These are phyloP conservation scores for Turritis glabra DNA, from an alignment of 345 rosid genomes.

Conservation along the genomic window DNA sequence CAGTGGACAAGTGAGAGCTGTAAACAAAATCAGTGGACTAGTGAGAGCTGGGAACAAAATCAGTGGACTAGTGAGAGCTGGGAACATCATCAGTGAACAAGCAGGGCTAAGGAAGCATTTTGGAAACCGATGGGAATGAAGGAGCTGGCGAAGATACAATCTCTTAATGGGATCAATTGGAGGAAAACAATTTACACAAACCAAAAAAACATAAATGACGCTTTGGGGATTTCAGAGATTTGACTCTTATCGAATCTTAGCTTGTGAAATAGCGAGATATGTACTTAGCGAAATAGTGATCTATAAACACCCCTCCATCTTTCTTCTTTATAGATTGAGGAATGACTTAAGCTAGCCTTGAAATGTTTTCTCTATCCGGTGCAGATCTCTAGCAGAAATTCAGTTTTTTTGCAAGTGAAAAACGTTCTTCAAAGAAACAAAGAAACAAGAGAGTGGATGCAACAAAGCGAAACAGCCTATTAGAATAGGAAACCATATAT, in stretches of 20 bases:
- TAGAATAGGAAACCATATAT: no score
- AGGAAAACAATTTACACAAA: background rate
- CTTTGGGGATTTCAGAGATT: background rate
- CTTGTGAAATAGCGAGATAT: background rate
- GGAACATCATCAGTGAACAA: background rate
- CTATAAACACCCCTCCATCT: background rate
- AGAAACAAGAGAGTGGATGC: no score
- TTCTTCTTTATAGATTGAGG: background rate
- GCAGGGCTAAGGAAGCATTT: background rate
- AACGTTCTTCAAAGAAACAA: no score
- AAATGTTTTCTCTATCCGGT: no score
- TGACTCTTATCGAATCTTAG: background rate
- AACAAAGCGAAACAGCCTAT: no score
- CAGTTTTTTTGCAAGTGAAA: no score
- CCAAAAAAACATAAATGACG: background rate
- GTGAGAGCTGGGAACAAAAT: background rate
- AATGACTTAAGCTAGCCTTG: no score
- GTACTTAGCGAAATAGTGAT: background rate
- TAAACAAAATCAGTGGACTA: background rate
- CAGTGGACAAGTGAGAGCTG: background rate
- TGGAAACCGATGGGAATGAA: slow-evolving; percentile 8
- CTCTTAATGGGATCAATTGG: background rate
- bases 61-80: background rate
- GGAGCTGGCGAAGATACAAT: background rate
- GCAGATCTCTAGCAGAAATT: no score